These are phyloP conservation scores for Entomortierella lignicola DNA, from an alignment of 192 early-diverging fungal genomes.

Conservation along the genomic window DNA sequence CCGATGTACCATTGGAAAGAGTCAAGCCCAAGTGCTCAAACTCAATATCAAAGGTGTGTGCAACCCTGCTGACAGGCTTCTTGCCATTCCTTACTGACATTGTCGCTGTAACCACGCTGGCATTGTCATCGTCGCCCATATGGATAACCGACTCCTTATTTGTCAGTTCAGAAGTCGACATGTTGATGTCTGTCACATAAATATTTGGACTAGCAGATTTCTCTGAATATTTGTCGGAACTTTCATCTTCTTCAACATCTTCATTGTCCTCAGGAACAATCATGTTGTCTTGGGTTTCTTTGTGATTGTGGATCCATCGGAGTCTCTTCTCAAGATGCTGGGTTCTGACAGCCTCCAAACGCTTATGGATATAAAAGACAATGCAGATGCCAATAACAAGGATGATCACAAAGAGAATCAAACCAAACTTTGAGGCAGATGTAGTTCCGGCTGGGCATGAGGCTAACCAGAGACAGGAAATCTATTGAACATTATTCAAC, in stretches of 20 bases:
- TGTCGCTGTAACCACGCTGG: not conserved
- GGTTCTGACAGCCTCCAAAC: conserved; percentile 23
- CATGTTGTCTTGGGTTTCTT: conserved; percentile 18
- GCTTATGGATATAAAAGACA: conserved; percentile 39
- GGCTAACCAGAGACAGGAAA: conserved; percentile 32
- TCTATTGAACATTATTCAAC: not conserved
- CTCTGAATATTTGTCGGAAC: not conserved
- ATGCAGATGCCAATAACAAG: conserved; percentile 29
- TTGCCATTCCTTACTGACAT: not conserved
- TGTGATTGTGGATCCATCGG: conserved; percentile 49
- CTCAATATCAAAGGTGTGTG: conserved; percentile 66
- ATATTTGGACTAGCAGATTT: not conserved
- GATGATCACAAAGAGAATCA: conserved; percentile 30
- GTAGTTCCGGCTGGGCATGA: conserved; percentile 48
- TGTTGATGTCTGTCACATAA: not conserved
- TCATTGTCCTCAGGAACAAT: conserved; percentile 18
- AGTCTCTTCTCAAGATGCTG: conserved; percentile 48
- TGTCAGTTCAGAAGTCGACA: conserved; percentile 26
- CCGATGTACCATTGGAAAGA: conserved; percentile 56
- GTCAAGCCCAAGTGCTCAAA: conserved; percentile 55
- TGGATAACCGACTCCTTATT: conserved; percentile 28
- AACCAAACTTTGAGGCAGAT: conserved; percentile 38
- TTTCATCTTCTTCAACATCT: not conserved
- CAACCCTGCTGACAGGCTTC: conserved; percentile 8
- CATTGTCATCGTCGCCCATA: not conserved